Evolutionary conservation across 139 green algal species (phyloP), one percentile per base, ranked within the genome.

Genomic region (Closterium sp.): DNA sequence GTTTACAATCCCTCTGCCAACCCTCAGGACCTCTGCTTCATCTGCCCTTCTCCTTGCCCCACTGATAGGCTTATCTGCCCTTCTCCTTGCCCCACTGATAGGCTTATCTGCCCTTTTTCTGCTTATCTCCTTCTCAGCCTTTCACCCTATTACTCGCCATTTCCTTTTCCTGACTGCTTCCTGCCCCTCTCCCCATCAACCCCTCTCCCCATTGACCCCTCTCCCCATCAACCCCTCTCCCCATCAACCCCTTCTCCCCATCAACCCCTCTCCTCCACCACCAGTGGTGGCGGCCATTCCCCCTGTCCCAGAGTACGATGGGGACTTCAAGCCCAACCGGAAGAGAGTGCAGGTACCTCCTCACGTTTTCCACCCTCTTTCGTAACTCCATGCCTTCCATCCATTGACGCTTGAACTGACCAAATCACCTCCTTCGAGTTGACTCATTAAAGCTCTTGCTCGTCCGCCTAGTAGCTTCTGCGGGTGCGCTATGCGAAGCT

Each of bases 231-330:
- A 94, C 94, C 0, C 19, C 27, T 87, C 1, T 22, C 84, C 84
- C 84, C 11, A 19, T 30, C 84, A 31, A 4, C 79, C 79, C 79
- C 85, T 87, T 28, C n/a, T 34, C 85, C 85, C 89, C 85, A 87
- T 29, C 85, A 7, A 9, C 85, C 13, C 27, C 1, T 31, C n/a
- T 87, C 10, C 85, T 27, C 85, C 62, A 22, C 62, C 62, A 96
- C 79, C 89, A 93, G 93, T 97, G 27, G 96, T 97, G 50, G 94
- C 91, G 29, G 93, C 95, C 31, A 89, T 95, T 70, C 96, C 96
- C 21, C 95, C 94, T 13, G 89, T 97, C 31, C 96, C 96, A 5
- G 89, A 91, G 11, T 97, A 97, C 88, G 89, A 95, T 29, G 93
- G 92, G 17, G 31, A 94, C 17, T 94, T 91, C 38, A 90, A 91